Conservation (phyloP, 2,329 filamentous ascomycete genomes). For the Cryphonectria naterciae region DNA sequence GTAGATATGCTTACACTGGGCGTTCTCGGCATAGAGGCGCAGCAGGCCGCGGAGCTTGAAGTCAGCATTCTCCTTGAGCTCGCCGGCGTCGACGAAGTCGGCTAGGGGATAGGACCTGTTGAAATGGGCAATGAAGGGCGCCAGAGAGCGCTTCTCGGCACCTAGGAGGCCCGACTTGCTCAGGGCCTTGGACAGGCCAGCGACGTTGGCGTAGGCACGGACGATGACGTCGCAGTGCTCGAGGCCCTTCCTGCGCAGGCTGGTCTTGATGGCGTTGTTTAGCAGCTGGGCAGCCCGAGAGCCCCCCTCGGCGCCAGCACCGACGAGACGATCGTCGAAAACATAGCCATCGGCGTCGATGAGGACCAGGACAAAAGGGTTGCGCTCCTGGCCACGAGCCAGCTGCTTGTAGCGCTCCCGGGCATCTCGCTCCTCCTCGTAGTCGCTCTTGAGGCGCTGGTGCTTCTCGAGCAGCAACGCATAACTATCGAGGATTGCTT, state of each 20-base stretch:
- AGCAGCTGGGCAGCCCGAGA: slow-evolving; percentile 57
- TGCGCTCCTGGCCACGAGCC: slow-evolving; percentile 52
- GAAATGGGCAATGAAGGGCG: slow-evolving; percentile 60
- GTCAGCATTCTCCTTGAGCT: slow-evolving; percentile 62
- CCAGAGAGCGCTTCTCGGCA: slow-evolving; percentile 58
- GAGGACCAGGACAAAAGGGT: slow-evolving; percentile 63
- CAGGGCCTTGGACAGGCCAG: slow-evolving; percentile 54
- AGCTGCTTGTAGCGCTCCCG: slow-evolving; percentile 60
- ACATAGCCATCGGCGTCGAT: slow-evolving; percentile 66
- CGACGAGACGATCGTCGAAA: slow-evolving; percentile 56
- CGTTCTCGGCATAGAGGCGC: slow-evolving; percentile 58
- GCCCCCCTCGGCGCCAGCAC: slow-evolving; percentile 56
- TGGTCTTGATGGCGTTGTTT: slow-evolving; percentile 53
- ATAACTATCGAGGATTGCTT: slow-evolving; percentile 34
- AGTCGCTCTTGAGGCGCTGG: slow-evolving; percentile 58
- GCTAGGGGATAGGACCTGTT: slow-evolving; percentile 60
- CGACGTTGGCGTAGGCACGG: slow-evolving; percentile 60
- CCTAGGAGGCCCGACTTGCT: slow-evolving; percentile 53
- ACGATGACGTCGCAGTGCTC: slow-evolving; percentile 58
- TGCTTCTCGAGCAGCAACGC: slow-evolving; percentile 55
- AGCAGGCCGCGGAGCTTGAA: slow-evolving; percentile 59
- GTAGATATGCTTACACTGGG: slow-evolving; percentile 67
- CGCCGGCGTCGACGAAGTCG: slow-evolving; percentile 65
- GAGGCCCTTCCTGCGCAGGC: slow-evolving; percentile 51
- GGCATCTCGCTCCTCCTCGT: slow-evolving; percentile 58